These are phyloP conservation scores for Vaccinium myrtillus DNA, from an alignment of 148 eudicot species.

Conservation along the genomic window DNA sequence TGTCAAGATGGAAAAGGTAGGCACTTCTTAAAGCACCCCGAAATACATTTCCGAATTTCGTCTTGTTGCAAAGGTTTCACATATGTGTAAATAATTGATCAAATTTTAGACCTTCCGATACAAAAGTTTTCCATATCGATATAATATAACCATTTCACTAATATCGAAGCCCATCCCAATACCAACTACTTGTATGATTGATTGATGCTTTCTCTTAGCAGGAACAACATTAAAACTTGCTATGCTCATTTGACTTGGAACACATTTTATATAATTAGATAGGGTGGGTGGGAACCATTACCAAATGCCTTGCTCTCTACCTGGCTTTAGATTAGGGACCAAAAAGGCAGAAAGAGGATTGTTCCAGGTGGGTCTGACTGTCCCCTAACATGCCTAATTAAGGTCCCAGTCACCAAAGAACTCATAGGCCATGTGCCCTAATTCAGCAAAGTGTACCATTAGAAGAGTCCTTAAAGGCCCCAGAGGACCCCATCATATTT, in stretches of 20 bases:
- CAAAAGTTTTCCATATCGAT: background rate
- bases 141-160: background rate
- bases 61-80: background rate
- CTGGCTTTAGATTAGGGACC: background rate
- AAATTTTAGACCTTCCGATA: no score
- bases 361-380: constrained; percentile 3
- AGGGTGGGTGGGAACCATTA: background rate
- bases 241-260: background rate
- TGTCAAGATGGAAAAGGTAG: background rate
- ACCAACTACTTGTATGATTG: background rate
- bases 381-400: background rate
- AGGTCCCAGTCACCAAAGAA: background rate
- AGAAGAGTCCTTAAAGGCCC: constrained; percentile 5
- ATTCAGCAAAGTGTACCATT: constrained; percentile 13
- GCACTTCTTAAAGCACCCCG: background rate
- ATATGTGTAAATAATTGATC: no score
- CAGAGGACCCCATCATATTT: constrained; percentile 8
- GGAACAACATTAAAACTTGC: background rate
- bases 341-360: background rate
- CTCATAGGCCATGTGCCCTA: constrained; percentile 12
- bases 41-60: background rate
- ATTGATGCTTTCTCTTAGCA: background rate
- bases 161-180: background rate
- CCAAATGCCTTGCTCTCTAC: background rate
- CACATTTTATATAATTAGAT: background rate